Evolutionary conservation across 2,329 filamentous ascomycete genomes (phyloP), one percentile per base, ranked within the genome.

Genomic region (Pochonia chlamydosporia): DNA sequence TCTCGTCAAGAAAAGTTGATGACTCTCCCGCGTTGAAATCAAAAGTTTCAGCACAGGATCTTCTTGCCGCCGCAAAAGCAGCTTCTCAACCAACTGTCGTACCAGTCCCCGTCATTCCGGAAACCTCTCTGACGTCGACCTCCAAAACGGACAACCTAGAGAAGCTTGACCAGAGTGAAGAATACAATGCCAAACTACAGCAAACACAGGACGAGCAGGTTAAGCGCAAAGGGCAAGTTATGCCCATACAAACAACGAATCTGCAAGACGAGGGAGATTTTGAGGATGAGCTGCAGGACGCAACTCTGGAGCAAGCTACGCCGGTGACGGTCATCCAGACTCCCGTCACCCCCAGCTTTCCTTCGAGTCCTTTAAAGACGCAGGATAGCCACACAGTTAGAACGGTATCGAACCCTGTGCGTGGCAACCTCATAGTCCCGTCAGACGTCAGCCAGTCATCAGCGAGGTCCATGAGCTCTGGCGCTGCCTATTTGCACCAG

Each of bases 221-320:
- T 6, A 69, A 59, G 52, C 69, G 64, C 25, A 71, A 62, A 47
- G 53, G 60, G 16, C 47, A 58, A 9, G 59, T 76, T 18, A 77
- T 83, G 24, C 79, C 79, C 16, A 84, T 87, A 44, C 68, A 66
- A 31, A 81, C 69, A 75, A 50, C 23, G 7, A 14, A 25, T 18
- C 49, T 76, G 14, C 62, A 66, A 5, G 14, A 13, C 14, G 13
- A 16, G 62, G 88, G 93, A 59, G 85, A 82, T 14, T 79, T 91
- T 52, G 86, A 95, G 79, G 87, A 95, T 48, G 90, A 95, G 66
- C 70, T 95, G 47, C 86, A 89, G 57, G 86, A 81, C 47, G 90
- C 89, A 24, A 90, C 85, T 2, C 71, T 95, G 16, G 79, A 93
- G 60, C 82, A 96, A 68, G 89, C 89, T n/a, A 85, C 84, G 60